phyloP scores from a whole-genome alignment of 352 stramenopile species.

The Pythium inflatum region DNA sequence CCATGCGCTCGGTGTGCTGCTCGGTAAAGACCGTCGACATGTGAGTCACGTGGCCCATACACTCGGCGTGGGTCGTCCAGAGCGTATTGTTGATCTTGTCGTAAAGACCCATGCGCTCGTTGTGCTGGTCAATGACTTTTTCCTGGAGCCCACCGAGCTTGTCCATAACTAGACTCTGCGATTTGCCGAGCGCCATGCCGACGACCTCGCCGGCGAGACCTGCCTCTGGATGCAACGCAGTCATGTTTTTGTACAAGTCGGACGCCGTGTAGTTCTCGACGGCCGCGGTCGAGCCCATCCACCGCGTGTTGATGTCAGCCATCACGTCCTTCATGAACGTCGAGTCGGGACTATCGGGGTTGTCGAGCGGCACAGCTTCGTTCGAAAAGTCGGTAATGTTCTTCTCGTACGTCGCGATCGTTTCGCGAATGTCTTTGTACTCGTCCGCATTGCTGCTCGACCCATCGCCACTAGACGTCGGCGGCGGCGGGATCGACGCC shows the following conservation, averaged over 20 bases:
- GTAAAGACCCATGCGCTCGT: constrained; percentile 19
- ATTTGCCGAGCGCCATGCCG: constrained; percentile 5
- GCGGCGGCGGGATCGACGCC: background rate
- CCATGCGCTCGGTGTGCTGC: constrained; percentile 20
- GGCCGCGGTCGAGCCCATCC: background rate
- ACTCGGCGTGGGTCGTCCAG: constrained; percentile 25
- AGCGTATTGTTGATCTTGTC: constrained; percentile 24
- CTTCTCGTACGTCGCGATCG: background rate
- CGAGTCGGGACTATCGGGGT: background rate
- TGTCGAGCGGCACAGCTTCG: background rate
- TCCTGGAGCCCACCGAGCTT: constrained; percentile 12
- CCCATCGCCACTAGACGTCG: no score
- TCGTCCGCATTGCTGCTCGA: no score
- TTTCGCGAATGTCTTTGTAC: background rate
- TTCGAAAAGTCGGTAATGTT: background rate
- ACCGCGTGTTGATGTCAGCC: constrained; percentile 8
- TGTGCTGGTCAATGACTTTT: constrained; percentile 11
- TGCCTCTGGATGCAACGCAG: constrained; percentile 5
- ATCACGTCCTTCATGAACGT: constrained; percentile 1
- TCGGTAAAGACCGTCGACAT: constrained; percentile 18
- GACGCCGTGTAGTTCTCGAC: constrained; percentile 20
- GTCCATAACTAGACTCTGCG: constrained; percentile 9
- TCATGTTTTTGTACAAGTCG: constrained; percentile 15
- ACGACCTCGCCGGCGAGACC: constrained; percentile 5
- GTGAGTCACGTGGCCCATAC: constrained; percentile 15